phyloP scores from a whole-genome alignment of 2,329 filamentous ascomycete genomes.

The Tolypocladium ophioglossoides region DNA sequence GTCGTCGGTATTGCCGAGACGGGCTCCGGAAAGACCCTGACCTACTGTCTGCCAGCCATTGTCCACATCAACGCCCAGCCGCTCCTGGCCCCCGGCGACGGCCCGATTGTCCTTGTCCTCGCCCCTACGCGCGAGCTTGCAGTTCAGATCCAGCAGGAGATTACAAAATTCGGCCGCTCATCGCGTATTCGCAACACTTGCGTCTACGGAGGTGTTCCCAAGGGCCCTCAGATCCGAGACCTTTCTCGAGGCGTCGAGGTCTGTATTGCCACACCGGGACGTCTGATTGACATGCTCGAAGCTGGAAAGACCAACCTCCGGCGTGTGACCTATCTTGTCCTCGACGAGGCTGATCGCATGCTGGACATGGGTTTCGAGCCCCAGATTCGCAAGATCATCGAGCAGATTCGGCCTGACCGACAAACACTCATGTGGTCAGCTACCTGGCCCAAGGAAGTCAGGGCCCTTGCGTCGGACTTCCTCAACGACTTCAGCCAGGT shows the following conservation, averaged over 20 bases:
- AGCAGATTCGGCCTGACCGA: conserved; percentile 94
- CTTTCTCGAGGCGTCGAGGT: conserved; percentile 93
- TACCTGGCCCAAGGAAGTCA: conserved; percentile 98
- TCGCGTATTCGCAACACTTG: conserved; percentile 98
- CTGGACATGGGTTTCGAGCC: conserved; percentile 99
- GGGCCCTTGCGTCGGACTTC: conserved; percentile 82
- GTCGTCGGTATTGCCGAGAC: conserved; percentile 99
- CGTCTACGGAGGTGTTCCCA: conserved; percentile 97
- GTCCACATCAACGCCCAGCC: conserved; percentile 99
- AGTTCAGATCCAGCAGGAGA: conserved; percentile 97
- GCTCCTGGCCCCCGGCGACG: conserved; percentile 86
- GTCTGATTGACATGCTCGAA: conserved; percentile 97
- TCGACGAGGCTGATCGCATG: conserved; percentile 99
- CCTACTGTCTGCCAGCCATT: conserved; percentile 94
- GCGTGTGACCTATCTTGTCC: conserved; percentile 93
- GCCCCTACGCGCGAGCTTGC: conserved; percentile 96
- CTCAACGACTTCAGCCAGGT: conserved; percentile 96
- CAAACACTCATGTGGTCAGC: conserved; percentile 99
- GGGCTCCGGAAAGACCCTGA: conserved; percentile 96
- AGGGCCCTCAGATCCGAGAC: conserved; percentile 93
- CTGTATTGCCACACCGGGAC: conserved; percentile 94
- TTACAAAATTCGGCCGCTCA: conserved; percentile 96
- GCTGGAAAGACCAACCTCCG: conserved; percentile 96
- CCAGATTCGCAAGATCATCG: conserved; percentile 97
- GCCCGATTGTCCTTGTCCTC: conserved; percentile 91